A percentile compares a stretch with the other conserved stretches of the same genome.
Evolutionary conservation across 1,284 basidiomycete genomes (phyloP).

Genomic region (Sporisorium graminicola): DNA sequence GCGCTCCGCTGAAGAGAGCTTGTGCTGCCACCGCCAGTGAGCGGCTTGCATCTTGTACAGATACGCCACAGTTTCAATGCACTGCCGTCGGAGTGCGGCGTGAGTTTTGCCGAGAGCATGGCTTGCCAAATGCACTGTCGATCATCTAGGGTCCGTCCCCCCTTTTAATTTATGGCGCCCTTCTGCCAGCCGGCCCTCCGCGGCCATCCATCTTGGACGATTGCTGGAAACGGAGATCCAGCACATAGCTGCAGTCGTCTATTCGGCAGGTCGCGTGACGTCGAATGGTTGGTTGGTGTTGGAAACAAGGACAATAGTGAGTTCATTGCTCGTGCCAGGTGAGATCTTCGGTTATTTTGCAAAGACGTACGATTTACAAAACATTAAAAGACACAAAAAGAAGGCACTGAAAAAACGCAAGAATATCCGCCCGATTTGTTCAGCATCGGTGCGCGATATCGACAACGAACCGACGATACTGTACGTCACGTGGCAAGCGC

Average conservation of each 20-base stretch:
- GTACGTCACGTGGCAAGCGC: neutral
- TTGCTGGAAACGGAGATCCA: too few relatives aligned
- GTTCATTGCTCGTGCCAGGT: too few relatives aligned
- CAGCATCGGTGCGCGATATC: neutral
- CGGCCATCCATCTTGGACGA: neutral
- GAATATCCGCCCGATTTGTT: neutral
- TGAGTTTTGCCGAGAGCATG: neutral
- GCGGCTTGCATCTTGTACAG: neutral
- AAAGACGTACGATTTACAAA: too few relatives aligned
- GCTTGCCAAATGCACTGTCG: constrained; percentile 18
- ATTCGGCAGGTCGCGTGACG: neutral
- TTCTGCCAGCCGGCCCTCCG: neutral
- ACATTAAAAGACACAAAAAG: neutral
- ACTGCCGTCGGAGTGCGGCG: neutral
- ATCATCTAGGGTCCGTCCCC: constrained; percentile 19
- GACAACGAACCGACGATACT: neutral
- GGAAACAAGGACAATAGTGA: too few relatives aligned
- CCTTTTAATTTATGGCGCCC: neutral
- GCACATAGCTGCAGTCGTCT: too few relatives aligned
- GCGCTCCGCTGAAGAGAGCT: neutral
- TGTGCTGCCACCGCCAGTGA: too few relatives aligned
- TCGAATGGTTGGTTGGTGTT: too few relatives aligned
- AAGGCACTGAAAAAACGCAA: neutral
- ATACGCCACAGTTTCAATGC: neutral
- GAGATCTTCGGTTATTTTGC: too few relatives aligned